phyloP scores from a whole-genome alignment of 805 yeast genomes.

The Kluyveromyces aestuarii region DNA sequence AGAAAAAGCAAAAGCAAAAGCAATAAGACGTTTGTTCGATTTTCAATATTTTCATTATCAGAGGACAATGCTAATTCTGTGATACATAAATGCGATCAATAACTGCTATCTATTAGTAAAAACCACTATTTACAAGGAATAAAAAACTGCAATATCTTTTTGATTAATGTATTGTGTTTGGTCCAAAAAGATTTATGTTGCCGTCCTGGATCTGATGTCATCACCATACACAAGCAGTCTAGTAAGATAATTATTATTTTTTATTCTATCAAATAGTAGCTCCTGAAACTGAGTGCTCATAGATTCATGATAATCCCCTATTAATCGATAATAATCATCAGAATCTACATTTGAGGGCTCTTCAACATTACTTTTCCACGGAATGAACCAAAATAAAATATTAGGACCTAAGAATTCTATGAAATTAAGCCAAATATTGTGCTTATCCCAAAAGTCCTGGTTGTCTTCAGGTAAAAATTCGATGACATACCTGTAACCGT shows the following conservation, averaged over 20 bases:
- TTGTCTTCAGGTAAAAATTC: slow-evolving; percentile 24
- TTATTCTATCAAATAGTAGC: slow-evolving; percentile 16
- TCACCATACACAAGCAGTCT: slow-evolving; percentile 7
- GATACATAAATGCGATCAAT: background rate
- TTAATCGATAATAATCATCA: slow-evolving; percentile 8
- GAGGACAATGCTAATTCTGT: background rate
- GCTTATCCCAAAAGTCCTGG: slow-evolving; percentile 17
- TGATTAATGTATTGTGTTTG: background rate
- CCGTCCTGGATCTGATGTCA: background rate
- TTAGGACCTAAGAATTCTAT: slow-evolving; percentile 23
- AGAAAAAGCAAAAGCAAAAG: slow-evolving; percentile 2
- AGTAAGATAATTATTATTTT: slow-evolving; percentile 18
- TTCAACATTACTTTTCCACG: slow-evolving; percentile 12
- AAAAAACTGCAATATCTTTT: too few relatives aligned
- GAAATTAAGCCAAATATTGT: slow-evolving; percentile 16
- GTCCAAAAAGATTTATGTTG: background rate
- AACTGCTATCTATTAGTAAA: background rate
- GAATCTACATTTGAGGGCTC: slow-evolving; percentile 1
- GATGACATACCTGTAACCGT: slow-evolving; percentile 36
- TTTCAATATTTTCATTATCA: background rate
- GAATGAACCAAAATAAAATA: slow-evolving; percentile 24
- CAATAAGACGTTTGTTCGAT: background rate
- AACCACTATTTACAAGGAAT: too few relatives aligned
- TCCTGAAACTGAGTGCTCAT: slow-evolving; percentile 19
- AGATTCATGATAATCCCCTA: slow-evolving; percentile 23